Conservation (phyloP, 2,329 filamentous ascomycete species). For the Juglanconis juglandina region DNA sequence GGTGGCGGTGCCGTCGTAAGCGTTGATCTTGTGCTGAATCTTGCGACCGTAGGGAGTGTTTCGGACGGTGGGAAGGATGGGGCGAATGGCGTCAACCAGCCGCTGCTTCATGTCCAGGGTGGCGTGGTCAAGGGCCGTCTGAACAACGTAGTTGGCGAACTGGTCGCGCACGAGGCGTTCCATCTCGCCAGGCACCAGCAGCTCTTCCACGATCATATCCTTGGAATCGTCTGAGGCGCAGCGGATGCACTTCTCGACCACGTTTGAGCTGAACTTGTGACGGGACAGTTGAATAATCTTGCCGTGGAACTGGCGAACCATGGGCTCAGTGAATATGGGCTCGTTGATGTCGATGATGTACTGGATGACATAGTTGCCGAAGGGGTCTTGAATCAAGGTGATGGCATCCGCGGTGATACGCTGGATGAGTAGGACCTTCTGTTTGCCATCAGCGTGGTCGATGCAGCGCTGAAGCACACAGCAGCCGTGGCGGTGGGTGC, state of each 20-base stretch:
- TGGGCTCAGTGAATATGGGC: conserved; percentile 78
- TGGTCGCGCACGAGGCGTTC: conserved; percentile 87
- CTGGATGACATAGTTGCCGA: conserved; percentile 97
- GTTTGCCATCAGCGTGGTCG: conserved; percentile 86
- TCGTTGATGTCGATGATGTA: conserved; percentile 97
- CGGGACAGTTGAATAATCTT: conserved; percentile 72
- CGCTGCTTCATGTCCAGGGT: conserved; percentile 69
- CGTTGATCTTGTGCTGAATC: conserved; percentile 81
- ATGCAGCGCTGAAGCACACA: conserved; percentile 98
- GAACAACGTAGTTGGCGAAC: conserved; percentile 96
- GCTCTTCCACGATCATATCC: conserved; percentile 80
- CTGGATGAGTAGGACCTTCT: conserved; percentile 81
- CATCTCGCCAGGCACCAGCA: conserved; percentile 70
- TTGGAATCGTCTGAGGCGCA: conserved; percentile 73
- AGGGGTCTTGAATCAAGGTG: conserved; percentile 88
- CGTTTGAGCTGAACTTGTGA: conserved; percentile 99
- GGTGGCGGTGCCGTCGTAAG: conserved; percentile 47
- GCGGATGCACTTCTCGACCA: conserved; percentile 93
- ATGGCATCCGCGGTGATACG: conserved; percentile 89
- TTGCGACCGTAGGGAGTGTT: conserved; percentile 92
- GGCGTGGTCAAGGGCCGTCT: conserved; percentile 87
- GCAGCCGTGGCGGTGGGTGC: conserved; percentile 95
- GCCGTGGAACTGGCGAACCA: conserved; percentile 77
- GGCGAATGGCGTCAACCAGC: conserved; percentile 80
- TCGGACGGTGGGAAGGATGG: conserved; percentile 78